phyloP scores from a whole-genome alignment of 345 rosid species.

The Hibiscus syriacus region DNA sequence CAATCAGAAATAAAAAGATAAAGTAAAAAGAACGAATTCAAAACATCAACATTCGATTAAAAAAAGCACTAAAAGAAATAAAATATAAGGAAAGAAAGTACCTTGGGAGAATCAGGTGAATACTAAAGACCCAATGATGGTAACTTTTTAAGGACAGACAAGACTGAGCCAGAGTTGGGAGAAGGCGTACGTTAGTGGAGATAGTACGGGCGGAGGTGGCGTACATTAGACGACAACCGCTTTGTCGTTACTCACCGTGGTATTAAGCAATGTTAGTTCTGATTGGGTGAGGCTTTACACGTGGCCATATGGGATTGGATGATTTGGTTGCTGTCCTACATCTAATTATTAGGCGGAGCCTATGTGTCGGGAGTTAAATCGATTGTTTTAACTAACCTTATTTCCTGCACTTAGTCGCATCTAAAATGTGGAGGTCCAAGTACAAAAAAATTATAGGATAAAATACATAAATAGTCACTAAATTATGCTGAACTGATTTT shows the following conservation, averaged over 20 bases:
- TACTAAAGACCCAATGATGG: neutral
- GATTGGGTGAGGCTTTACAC: neutral
- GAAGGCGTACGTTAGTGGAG: neutral
- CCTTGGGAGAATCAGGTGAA: neutral
- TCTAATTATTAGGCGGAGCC: neutral
- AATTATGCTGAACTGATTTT: too few relatives aligned
- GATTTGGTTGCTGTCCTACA: neutral
- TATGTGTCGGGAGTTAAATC: neutral
- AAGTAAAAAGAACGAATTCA: neutral
- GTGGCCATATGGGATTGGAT: neutral
- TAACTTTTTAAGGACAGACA: neutral
- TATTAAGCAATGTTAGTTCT: neutral
- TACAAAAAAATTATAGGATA: too few relatives aligned
- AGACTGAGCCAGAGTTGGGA: neutral
- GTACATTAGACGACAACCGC: neutral
- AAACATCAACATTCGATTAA: neutral
- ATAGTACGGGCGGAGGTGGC: neutral
- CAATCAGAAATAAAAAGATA: neutral
- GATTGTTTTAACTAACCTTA: neutral
- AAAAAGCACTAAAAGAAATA: neutral
- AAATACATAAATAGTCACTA: too few relatives aligned
- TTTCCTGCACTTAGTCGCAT: too few relatives aligned
- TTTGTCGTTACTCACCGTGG: neutral
- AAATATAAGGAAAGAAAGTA: neutral
- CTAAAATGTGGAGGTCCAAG: too few relatives aligned